Evolutionary conservation across 176 grass and related monocot genomes (phyloP).

Genomic region (Oryza nivara): DNA sequence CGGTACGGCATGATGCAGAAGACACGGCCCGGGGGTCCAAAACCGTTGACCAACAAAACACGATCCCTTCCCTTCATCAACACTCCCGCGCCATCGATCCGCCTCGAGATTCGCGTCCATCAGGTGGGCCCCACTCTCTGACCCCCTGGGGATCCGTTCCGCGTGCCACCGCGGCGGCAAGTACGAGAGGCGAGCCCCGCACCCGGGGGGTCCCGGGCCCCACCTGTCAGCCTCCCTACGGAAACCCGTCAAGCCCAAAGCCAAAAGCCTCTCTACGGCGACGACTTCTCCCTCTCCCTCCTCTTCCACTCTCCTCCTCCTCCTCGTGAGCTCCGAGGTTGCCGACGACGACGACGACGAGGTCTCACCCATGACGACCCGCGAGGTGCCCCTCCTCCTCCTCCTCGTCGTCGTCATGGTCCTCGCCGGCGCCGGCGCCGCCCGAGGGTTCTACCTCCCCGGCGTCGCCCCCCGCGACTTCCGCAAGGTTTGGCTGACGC

Average conservation of each 20-base stretch:
- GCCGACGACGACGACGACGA: not conserved
- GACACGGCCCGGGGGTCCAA: too few species aligned
- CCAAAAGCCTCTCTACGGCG: slow-evolving; percentile 31
- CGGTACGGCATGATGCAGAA: not conserved
- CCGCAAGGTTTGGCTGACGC: slow-evolving; percentile 55
- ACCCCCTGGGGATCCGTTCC: not conserved
- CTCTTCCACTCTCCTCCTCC: too few species aligned
- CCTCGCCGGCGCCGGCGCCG: slow-evolving; percentile 32
- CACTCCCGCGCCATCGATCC: not conserved
- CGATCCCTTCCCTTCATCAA: not conserved
- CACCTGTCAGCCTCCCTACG: not conserved
- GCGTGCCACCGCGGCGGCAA: not conserved
- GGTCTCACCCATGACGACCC: slow-evolving; percentile 34
- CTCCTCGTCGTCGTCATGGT: slow-evolving; percentile 4
- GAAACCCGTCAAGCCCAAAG: slow-evolving; percentile 39
- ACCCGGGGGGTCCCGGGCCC: not conserved
- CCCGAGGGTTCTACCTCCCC: slow-evolving; percentile 75
- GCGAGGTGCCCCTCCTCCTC: not conserved
- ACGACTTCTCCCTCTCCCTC: slow-evolving; percentile 1
- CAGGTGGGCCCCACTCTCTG: not conserved
- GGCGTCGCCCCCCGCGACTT: slow-evolving; percentile 84
- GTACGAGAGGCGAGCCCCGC: slow-evolving; percentile 32
- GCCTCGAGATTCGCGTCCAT: not conserved
- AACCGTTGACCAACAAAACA: not conserved
- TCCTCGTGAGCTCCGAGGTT: not conserved